A percentile compares a stretch with the other conserved stretches of the same genome.
Evolutionary conservation across 192 early-diverging fungal species (phyloP).

Genomic region (Podila epigama): DNA sequence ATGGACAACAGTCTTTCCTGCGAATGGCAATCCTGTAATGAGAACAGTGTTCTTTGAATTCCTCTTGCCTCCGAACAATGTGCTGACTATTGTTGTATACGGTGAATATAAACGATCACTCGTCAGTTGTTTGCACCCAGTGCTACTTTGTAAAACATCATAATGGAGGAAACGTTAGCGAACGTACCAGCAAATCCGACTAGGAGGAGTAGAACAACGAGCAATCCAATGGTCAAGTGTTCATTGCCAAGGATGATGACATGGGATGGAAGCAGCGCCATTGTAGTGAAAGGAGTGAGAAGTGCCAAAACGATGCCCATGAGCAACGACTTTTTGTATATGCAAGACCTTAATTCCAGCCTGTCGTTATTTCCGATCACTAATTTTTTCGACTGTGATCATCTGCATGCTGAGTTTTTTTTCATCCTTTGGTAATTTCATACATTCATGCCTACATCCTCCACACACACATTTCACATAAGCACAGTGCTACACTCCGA

Average conservation of each 20-base stretch:
- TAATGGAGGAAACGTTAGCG: too few species aligned
- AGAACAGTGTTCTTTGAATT: slow-evolving; percentile 43
- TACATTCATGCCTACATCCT: not conserved
- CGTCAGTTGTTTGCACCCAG: too few species aligned
- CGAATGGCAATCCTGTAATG: slow-evolving; percentile 43
- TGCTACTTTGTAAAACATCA: too few species aligned
- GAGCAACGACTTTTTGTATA: too few species aligned
- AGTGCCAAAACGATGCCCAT: too few species aligned
- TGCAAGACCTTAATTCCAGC: too few species aligned
- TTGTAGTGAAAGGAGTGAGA: not conserved
- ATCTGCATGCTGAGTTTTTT: too few species aligned
- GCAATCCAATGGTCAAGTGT: slow-evolving; percentile 13
- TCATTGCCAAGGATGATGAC: slow-evolving; percentile 38
- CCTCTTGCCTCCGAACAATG: slow-evolving; percentile 20
- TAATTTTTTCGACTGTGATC: too few species aligned
- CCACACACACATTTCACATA: not conserved
- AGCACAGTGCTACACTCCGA: not conserved
- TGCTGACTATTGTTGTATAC: slow-evolving; percentile 15
- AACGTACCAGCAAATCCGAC: slow-evolving; percentile 19
- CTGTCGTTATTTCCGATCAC: too few species aligned
- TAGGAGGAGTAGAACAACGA: slow-evolving; percentile 10
- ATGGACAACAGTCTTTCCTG: slow-evolving; percentile 41
- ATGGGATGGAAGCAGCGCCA: slow-evolving; percentile 20
- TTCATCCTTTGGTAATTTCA: not conserved
- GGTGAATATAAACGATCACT: not conserved